Evolutionary conservation across 805 yeast genomes (phyloP), one percentile per base, ranked within the genome.

Genomic region (Schwanniomyces occidentalis): DNA sequence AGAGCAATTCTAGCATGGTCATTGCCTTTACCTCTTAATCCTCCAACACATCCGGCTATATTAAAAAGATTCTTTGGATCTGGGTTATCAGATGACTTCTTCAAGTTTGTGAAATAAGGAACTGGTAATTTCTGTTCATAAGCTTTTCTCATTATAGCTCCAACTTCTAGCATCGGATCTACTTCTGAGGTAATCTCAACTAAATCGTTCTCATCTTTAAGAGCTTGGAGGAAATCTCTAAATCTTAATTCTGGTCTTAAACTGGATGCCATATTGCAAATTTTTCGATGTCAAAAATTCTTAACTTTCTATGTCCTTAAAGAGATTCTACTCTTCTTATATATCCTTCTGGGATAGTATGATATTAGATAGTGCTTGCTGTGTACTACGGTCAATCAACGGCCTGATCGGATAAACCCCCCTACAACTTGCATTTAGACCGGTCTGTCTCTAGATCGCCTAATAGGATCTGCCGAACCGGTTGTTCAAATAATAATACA

Each of bases 1-100:
- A 38, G 48, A 10, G 59, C 55, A 20, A 54, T 38, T 40, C 59
- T 48, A 10, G 54, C 49, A 35, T 54, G 56, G 27, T 49, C 53
- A 15, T 48, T 42, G n/a, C 31, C 25, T 9, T 30, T 24, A 19
- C 45, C 44, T 28, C 48, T 40, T 24, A 54, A 40, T 2, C 57
- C 54, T 9, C 45, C 57, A 13, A 50, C 41, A 32, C 52, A 45
- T 8, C 58, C 60, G 4, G 49, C 41, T 21, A 54, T 45, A 13
- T 35, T 33, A 16, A 52, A 54, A 12, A 51, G 37, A 18, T 45
- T 40, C 14, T 41, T 30, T 7, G 39, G 34, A 9, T 32, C 43
- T 15, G 46, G 45, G 16, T 30, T 35, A 4, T 14, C 15, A 21
- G 24, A 14, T 3, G 24, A 26, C 18, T 27, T 26, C 34, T 51